These are phyloP conservation scores for Fusarium fracticaudum DNA, from an alignment of 2,329 filamentous ascomycete species.

Conservation along the genomic window DNA sequence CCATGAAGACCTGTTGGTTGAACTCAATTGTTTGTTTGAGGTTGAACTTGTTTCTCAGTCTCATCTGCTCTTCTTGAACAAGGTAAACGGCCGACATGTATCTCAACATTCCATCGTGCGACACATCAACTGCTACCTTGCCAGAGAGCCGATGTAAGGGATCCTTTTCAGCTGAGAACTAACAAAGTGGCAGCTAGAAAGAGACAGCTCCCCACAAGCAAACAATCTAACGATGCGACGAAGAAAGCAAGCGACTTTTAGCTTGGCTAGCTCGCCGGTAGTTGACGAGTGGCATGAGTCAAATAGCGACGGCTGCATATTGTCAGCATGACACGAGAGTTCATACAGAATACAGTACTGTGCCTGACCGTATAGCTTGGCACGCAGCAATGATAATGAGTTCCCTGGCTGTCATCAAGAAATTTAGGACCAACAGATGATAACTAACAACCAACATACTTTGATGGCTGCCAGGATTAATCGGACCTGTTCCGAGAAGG, in stretches of 20 bases:
- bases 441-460: conserved; percentile 18
- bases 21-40: background rate
- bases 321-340: conserved; percentile 10
- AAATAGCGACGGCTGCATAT: background rate
- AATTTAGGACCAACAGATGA: conserved; percentile 9
- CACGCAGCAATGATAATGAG: background rate
- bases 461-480: conserved; percentile 11
- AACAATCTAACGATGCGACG: background rate
- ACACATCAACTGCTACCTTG: background rate
- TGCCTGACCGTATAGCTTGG: conserved; percentile 16
- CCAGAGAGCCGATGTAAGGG: conserved; percentile 13
- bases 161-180: conserved; percentile 2
- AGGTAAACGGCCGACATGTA: background rate
- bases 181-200: conserved; percentile 3
- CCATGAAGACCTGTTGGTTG: background rate
- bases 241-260: background rate
- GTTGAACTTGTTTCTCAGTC: background rate
- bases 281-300: background rate
- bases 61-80: background rate
- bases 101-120: background rate
- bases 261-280: background rate
- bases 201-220: background rate
- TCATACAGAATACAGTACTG: background rate
- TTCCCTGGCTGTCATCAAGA: background rate
- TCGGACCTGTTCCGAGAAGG: conserved; percentile 24